Evolutionary conservation across 768 basidiomycete genomes (phyloP).

Genomic region (Mycena haematopus): DNA sequence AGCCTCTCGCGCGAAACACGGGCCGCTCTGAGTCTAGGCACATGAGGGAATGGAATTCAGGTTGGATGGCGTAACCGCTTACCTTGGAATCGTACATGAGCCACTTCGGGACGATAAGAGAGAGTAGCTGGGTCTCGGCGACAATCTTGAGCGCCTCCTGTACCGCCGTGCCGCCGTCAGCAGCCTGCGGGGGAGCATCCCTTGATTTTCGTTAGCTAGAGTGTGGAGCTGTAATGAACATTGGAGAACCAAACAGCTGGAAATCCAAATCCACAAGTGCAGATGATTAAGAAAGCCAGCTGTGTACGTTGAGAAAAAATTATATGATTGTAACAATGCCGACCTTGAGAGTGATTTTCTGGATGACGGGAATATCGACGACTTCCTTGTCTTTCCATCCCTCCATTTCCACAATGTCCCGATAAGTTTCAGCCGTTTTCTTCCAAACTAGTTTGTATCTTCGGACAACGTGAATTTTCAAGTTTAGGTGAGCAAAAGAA

Average conservation of each 20-base stretch:
- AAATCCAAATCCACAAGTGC: slow-evolving; percentile 55
- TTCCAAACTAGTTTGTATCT: slow-evolving; percentile 52
- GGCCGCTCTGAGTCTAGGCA: too few species aligned
- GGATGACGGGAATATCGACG: slow-evolving; percentile 39
- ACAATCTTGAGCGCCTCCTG: slow-evolving; percentile 46
- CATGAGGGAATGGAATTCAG: too few species aligned
- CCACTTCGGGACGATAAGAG: slow-evolving; percentile 45
- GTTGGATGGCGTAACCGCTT: too few species aligned
- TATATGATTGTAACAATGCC: not conserved
- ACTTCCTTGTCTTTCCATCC: slow-evolving; percentile 40
- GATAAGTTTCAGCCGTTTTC: slow-evolving; percentile 43
- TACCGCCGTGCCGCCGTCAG: slow-evolving; percentile 46
- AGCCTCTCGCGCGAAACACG: too few species aligned
- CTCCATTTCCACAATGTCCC: slow-evolving; percentile 47
- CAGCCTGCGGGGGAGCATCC: slow-evolving; percentile 38
- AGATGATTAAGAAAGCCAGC: slow-evolving; percentile 52
- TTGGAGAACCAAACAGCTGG: slow-evolving; percentile 46
- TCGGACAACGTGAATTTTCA: not conserved
- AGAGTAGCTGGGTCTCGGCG: slow-evolving; percentile 37
- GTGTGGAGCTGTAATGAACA: not conserved
- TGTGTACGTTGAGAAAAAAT: slow-evolving; percentile 26
- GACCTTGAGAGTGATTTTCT: slow-evolving; percentile 46
- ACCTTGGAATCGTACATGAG: slow-evolving; percentile 34
- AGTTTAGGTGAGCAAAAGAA: not conserved
- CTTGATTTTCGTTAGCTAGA: slow-evolving; percentile 7